These are phyloP conservation scores for Sporisorium reilianum DNA, from an alignment of 1,284 basidiomycete genomes.

Conservation along the genomic window DNA sequence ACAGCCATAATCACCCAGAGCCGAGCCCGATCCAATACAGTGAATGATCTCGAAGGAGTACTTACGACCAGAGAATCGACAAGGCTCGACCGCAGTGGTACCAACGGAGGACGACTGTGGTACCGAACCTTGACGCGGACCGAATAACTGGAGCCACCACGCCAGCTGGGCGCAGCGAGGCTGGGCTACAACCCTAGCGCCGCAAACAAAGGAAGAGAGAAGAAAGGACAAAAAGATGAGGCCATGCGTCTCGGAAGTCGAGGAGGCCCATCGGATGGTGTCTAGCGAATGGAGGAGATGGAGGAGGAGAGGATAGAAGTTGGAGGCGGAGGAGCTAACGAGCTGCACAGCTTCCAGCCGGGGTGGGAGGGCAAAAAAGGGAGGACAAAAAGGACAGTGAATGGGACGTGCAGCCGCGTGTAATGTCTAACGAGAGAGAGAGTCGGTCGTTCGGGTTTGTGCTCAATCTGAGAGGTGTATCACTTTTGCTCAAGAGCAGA, in stretches of 20 bases:
- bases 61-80: not conserved
- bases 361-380: too few species aligned
- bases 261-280: constrained; percentile 46
- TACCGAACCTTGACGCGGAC: not conserved
- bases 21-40: not conserved
- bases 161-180: constrained; percentile 12
- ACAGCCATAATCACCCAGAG: not conserved
- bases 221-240: constrained; percentile 24
- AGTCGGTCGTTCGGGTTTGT: not conserved
- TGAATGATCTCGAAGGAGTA: not conserved
- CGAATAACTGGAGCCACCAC: not conserved
- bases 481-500: constrained; percentile 1
- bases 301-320: constrained; percentile 33
- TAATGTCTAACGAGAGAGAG: constrained; percentile 19
- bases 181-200: constrained; percentile 7
- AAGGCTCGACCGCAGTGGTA: not conserved
- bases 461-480: not conserved
- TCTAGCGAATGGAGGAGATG: constrained; percentile 2
- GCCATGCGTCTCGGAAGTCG: constrained; percentile 43
- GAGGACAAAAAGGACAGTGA: not conserved
- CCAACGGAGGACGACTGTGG: not conserved
- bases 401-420: constrained; percentile 23
- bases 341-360: not conserved
- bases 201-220: not conserved
- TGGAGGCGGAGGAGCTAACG: constrained; percentile 18